phyloP scores from a whole-genome alignment of 441 rosid species.

The Omphalea diandra region DNA sequence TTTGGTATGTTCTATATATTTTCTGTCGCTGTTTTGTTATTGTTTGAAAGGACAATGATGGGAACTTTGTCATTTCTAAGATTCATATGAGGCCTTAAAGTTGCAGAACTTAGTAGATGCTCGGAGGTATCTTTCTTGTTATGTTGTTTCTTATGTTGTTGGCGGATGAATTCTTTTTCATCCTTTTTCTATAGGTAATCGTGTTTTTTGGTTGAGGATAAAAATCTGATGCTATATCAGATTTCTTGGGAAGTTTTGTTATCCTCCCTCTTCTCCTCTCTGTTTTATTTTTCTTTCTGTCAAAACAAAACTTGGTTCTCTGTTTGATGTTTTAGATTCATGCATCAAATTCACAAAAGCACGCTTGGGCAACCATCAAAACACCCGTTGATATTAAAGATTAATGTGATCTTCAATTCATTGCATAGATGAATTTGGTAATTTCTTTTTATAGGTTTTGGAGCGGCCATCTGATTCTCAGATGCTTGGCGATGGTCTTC shows the following conservation, averaged over 20 bases:
- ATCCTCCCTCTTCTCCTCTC: background rate
- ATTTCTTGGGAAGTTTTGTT: background rate
- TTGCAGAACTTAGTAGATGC: background rate
- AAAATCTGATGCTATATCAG: background rate
- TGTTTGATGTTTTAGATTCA: background rate
- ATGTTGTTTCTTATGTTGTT: background rate
- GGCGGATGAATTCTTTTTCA: background rate
- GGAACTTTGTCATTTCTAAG: background rate
- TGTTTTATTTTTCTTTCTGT: background rate
- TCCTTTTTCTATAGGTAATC: background rate
- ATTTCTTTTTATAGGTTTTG: constrained; percentile 38
- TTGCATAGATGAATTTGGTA: constrained; percentile 4
- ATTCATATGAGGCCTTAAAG: background rate
- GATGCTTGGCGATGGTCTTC: constrained; percentile 48
- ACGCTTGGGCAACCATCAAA: background rate
- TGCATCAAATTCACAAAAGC: background rate
- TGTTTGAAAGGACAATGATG: constrained; percentile 3
- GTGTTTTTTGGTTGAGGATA: constrained; percentile 11
- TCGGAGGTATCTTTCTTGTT: background rate
- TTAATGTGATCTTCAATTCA: background rate
- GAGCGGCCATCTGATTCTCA: constrained; percentile 56
- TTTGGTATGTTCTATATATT: constrained; percentile 44
- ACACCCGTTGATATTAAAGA: constrained; percentile 6
- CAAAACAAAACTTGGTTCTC: background rate
- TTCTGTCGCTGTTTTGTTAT: background rate